Evolutionary conservation across 768 basidiomycete genomes (phyloP), one percentile per base, ranked within the genome.

Genomic region (Saitozyma sp.): DNA sequence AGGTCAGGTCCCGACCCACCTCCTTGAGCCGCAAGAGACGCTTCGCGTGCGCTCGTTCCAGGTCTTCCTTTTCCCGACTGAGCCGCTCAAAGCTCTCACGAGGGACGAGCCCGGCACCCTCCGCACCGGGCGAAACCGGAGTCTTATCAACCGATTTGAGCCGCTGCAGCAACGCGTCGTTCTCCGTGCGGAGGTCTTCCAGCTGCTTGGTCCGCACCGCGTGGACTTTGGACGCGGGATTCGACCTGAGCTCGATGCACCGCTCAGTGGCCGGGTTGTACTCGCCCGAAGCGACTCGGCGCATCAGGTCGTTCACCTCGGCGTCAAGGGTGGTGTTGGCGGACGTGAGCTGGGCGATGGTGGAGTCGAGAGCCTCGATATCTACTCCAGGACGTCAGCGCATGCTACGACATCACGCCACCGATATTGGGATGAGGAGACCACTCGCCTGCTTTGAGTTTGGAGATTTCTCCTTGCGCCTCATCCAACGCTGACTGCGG

Each of bases 161-260:
- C 50, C 88, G 81, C 52, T 83, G 84, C 64, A 95, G 79, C 17
- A 97, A 80, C 1, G 90, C 92, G 50, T 86, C 85, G 73, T 97
- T 99, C 82, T 99, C 95, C 49, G 79, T 81, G 78, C 85, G 86
- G 41, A 97, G 81, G 19, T 88, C 82, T 43, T 92, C 87, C 81
- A 97, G 83, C 17, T 84, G 87, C 19, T 84, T 87, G 65, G 87
- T 84, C 53, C 92, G 84, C 38, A 91, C 80, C 50, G 90, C 89
- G 13, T 85, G 85, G 86, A 91, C 91, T 66, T 87, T 83, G 67
- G 87, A 84, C n/a, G 89, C 90, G 0, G 94, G 94, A 69, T 93
- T 94, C 50, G 89, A 86, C 8, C 79, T 80, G 66, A 94, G 78
- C 54, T 85, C 74, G 51, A 79, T 60, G 53, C 66, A 70, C 38